Base-by-base conservation (phyloP, 139 green algal species). In the Chlorella sp. region DNA sequence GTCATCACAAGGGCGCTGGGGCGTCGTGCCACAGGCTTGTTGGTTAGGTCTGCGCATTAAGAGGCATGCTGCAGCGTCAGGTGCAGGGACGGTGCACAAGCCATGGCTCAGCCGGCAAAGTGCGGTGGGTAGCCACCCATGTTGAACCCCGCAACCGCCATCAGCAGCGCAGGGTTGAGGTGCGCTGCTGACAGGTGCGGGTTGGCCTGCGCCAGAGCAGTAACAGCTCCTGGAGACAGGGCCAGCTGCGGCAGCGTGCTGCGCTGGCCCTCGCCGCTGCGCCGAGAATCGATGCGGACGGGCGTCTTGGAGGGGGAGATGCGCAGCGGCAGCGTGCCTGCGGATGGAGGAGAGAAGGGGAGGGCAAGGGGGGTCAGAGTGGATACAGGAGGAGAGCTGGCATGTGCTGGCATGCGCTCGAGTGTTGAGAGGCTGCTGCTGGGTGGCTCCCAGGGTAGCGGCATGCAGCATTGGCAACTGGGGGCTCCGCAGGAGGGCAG, bases 221-320 rank as follows among this genome's bases (percentile, higher is more conserved):
- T 2, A 9, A 60, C 51, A 15, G 12, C 13, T 3, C 12, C 51
- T 2, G 13, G 12, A 21, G 68, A 34, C 68, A 51, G 34, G 17
- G 32, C 30, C 30, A 72, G 65, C 65, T 78, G 70, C 34, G 4
- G 47, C 7, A 30, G 30, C 32, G 34, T 21, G 51, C 51, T 21
- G 51, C 51, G 51, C 51, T 32, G 39, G 12, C 1, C 55, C 4
- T 81, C 41, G 17, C 11, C 2, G n/a, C 7, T 76, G 63, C 44
- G 78, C 7, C 63, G 78, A 11, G 20, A 12, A 21, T 87, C 81
- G 18, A 51, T 39, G 32, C 94, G 91, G 20, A 98, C 94, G 25
- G 96, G 95, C 0, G 96, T 97, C 81, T 98, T 98, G 11, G 94
- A 98, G 20, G 96, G 94, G 5, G 91, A 94, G 26, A 98, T 91